Conservation (phyloP, 306 rosid species). For the Datisca glomerata region DNA sequence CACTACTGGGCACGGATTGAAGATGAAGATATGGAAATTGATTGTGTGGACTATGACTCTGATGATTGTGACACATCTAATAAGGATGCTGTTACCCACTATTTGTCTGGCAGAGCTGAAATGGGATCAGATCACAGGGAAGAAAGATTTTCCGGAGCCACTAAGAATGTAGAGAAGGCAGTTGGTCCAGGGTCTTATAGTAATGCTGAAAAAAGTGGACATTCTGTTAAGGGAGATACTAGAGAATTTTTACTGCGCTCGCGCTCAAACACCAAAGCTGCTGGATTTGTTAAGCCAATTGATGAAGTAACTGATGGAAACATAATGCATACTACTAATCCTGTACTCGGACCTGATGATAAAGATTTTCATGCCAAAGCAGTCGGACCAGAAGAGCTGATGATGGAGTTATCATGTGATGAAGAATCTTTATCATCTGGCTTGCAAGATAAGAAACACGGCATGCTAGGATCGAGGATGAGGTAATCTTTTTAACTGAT, state of each 20-base stretch:
- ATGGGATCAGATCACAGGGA: conserved; percentile 10
- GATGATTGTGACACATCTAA: conserved; percentile 15
- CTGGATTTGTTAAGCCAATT: conserved; percentile 11
- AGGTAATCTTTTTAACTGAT: conserved; percentile 5
- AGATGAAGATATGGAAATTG: conserved; percentile 10
- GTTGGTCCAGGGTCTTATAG: conserved; percentile 11
- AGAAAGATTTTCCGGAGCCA: conserved; percentile 2
- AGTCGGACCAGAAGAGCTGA: neutral
- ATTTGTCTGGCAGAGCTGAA: too few species aligned
- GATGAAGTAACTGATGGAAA: conserved; percentile 13
- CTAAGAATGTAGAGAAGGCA: conserved; percentile 7
- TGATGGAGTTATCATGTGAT: neutral
- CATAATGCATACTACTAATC: conserved; percentile 3
- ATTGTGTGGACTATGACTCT: conserved; percentile 24
- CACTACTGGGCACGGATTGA: conserved; percentile 21
- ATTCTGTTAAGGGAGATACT: conserved; percentile 5
- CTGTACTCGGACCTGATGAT: conserved; percentile 9
- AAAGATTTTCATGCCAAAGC: too few species aligned
- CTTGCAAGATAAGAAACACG: conserved; percentile 10
- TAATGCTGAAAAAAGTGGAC: conserved; percentile 7
- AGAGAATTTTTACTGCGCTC: conserved; percentile 12
- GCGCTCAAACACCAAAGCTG: conserved; percentile 13
- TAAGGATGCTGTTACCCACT: conserved; percentile 14
- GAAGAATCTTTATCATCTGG: conserved; percentile 4
- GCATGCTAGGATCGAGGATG: neutral